A percentile compares a stretch with the other conserved stretches of the same genome.
phyloP scores from a whole-genome alignment of 202 grass and related monocot species.

The Carex sylvatica region DNA sequence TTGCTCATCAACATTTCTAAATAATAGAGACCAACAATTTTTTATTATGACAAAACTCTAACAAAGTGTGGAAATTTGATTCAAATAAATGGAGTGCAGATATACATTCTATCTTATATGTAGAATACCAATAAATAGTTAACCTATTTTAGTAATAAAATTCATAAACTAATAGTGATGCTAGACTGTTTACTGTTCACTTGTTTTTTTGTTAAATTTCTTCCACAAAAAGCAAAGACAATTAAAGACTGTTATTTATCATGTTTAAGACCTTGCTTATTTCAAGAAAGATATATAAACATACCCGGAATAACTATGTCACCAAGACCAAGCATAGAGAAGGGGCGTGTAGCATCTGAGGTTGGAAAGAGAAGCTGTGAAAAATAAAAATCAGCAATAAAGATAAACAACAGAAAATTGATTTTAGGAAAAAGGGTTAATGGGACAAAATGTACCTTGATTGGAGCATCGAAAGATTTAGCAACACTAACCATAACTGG shows the following conservation, averaged over 20 bases:
- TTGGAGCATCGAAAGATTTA: slow-evolving; percentile 95
- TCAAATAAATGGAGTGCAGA: background rate
- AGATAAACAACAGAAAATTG: slow-evolving; percentile 15
- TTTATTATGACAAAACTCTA: background rate
- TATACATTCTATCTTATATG: background rate
- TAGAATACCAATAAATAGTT: background rate
- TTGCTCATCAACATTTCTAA: background rate
- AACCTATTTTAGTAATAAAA: background rate
- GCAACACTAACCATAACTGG: slow-evolving; percentile 94
- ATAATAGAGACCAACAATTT: background rate
- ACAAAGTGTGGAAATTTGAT: background rate
- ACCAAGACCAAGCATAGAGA: slow-evolving; percentile 95
- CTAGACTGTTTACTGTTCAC: background rate
- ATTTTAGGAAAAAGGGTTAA: background rate
- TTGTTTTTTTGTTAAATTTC: background rate
- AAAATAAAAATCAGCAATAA: background rate
- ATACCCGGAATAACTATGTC: slow-evolving; percentile 94
- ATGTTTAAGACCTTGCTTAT: background rate
- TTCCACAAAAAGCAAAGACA: background rate
- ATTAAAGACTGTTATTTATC: background rate
- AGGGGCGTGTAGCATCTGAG: slow-evolving; percentile 48
- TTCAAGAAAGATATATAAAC: slow-evolving; percentile 5
- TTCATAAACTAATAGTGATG: background rate
- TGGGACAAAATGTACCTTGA: slow-evolving; percentile 54
- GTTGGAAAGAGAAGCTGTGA: slow-evolving; percentile 90